Evolutionary conservation across 2,329 filamentous ascomycete species (phyloP).

Genomic region (Diaporthe sp.): DNA sequence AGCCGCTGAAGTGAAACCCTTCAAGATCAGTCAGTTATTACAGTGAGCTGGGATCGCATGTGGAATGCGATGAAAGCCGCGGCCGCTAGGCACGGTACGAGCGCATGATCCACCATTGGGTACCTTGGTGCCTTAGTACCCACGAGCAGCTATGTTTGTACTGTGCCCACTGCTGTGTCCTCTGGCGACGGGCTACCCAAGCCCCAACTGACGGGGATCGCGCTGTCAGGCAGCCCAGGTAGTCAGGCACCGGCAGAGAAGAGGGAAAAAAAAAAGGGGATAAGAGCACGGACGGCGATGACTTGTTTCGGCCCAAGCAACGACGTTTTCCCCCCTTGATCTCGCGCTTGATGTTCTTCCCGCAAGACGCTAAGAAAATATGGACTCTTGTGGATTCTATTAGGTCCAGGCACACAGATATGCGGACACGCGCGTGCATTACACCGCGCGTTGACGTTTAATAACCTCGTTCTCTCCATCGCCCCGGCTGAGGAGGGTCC

Average conservation of each 20-base stretch:
- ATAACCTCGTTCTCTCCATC: background rate
- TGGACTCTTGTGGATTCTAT: slow-evolving; percentile 14
- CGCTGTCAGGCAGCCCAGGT: background rate
- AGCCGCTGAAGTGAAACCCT: slow-evolving; percentile 1
- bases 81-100: slow-evolving; percentile 27
- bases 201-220: background rate
- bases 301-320: slow-evolving; percentile 4
- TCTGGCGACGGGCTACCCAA: slow-evolving; percentile 2
- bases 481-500: slow-evolving; percentile 17
- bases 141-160: slow-evolving; percentile 13
- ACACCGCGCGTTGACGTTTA: slow-evolving; percentile 11
- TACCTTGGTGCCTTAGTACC: background rate
- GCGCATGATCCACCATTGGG: slow-evolving; percentile 14
- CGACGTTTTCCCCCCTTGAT: background rate
- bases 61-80: slow-evolving; percentile 20
- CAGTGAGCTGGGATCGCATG: background rate
- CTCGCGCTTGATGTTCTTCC: slow-evolving; percentile 17
- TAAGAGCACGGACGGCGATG: slow-evolving; percentile 23
- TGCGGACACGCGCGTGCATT: slow-evolving; percentile 22
- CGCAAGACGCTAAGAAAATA: slow-evolving; percentile 9
- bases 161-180: slow-evolving; percentile 3
- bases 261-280: background rate
- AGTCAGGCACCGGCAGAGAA: background rate
- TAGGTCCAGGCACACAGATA: slow-evolving; percentile 24
- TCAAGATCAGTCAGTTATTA: slow-evolving; percentile 25